phyloP scores from a whole-genome alignment of 2,329 filamentous ascomycete species.

The Myriosclerotinia duriaeana region DNA sequence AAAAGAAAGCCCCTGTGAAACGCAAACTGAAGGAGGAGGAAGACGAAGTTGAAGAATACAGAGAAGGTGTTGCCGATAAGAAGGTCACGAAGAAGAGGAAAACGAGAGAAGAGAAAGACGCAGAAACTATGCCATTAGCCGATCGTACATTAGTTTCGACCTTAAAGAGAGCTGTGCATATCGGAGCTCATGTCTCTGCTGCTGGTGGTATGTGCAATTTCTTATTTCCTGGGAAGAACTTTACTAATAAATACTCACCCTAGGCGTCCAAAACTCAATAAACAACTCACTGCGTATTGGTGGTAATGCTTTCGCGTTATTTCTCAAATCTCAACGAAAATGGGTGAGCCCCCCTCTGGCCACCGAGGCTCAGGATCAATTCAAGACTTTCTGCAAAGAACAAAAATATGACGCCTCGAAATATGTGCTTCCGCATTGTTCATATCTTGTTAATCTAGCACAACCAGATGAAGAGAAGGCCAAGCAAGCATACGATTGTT shows the following conservation, averaged over 20 bases:
- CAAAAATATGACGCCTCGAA: constrained; percentile 69
- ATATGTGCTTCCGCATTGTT: constrained; percentile 87
- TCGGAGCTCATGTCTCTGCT: constrained; percentile 88
- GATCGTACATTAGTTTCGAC: constrained; percentile 62
- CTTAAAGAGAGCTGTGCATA: constrained; percentile 70
- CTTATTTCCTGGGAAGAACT: constrained; percentile 18
- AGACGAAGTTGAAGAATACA: constrained; percentile 29
- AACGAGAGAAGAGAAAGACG: constrained; percentile 56
- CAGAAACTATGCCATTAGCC: constrained; percentile 63
- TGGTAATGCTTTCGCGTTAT: constrained; percentile 90
- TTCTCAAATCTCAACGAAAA: constrained; percentile 94
- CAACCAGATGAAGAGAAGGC: constrained; percentile 78
- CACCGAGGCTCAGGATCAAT: constrained; percentile 64
- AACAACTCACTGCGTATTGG: constrained; percentile 77
- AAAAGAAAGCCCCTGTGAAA: constrained; percentile 34
- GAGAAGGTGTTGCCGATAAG: constrained; percentile 24
- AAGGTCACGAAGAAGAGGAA: constrained; percentile 48
- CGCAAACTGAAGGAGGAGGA: constrained; percentile 36
- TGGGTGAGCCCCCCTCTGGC: constrained; percentile 82
- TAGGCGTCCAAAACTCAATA: constrained; percentile 86
- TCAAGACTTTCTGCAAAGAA: constrained; percentile 65
- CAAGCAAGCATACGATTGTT: constrained; percentile 78
- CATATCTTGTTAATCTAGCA: constrained; percentile 94
- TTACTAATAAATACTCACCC: constrained; percentile 23
- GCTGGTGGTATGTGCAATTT: constrained; percentile 67